A percentile compares a stretch with the other conserved stretches of the same genome.
Conservation (phyloP, 257 asterid species). For the Leonotis leonurus region DNA sequence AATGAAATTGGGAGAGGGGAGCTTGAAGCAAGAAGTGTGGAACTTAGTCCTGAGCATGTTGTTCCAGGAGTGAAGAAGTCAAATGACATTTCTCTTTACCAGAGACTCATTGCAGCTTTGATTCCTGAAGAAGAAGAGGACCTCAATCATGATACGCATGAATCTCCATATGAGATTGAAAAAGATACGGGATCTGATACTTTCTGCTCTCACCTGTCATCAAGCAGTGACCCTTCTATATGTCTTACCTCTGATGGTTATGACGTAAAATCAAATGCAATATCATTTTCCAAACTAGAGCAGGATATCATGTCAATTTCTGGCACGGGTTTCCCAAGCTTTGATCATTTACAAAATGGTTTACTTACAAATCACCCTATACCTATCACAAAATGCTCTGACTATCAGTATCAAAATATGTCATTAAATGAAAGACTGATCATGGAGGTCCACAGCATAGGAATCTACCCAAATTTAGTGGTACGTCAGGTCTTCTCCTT, state of each 20-base stretch:
- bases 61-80: constrained; percentile 36
- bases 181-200: constrained; percentile 39
- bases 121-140: constrained; percentile 74
- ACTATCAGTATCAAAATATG: constrained; percentile 56
- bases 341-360: constrained; percentile 41
- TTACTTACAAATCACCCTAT: constrained; percentile 32
- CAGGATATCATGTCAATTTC: constrained; percentile 25
- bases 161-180: constrained; percentile 47
- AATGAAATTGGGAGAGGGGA: constrained; percentile 42
- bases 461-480: constrained; percentile 69
- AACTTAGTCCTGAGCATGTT: constrained; percentile 40
- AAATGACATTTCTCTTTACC: constrained; percentile 53
- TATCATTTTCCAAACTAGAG: constrained; percentile 42
- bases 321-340: constrained; percentile 32
- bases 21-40: constrained; percentile 41
- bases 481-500: constrained; percentile 37
- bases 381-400: constrained; percentile 44
- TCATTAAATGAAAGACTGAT: constrained; percentile 65
- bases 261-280: constrained; percentile 35
- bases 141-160: constrained; percentile 35
- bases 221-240: constrained; percentile 35
- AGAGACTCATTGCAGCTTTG: constrained; percentile 77
- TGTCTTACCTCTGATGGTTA: constrained; percentile 46
- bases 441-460: constrained; percentile 69
- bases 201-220: constrained; percentile 33